Evolutionary conservation across 257 asterid genomes (phyloP).

Genomic region (Lycium ferocissimum): DNA sequence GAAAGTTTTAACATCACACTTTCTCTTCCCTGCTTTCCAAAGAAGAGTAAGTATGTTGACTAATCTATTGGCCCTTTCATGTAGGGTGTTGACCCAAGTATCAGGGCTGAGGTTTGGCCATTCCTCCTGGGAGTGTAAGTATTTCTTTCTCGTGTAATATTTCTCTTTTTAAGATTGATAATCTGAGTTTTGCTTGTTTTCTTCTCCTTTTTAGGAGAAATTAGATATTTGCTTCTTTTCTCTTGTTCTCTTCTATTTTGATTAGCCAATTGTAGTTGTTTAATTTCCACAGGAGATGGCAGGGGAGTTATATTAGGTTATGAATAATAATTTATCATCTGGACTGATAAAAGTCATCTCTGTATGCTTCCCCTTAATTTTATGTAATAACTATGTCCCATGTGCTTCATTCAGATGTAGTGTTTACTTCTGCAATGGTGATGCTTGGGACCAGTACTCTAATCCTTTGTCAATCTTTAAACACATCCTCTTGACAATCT

Average conservation of each 20-base stretch:
- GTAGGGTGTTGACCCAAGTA: conserved; percentile 92
- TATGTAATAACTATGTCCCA: conserved; percentile 1
- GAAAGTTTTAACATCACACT: not conserved
- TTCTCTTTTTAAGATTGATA: not conserved
- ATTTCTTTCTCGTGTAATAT: conserved; percentile 30
- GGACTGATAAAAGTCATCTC: not conserved
- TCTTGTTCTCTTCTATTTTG: conserved; percentile 8
- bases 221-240: not conserved
- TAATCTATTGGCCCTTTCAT: conserved; percentile 32
- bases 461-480: not conserved
- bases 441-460: not conserved
- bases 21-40: conserved; percentile 21
- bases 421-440: not conserved
- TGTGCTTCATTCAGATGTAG: conserved; percentile 21
- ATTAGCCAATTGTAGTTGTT: not conserved
- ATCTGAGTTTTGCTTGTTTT: not conserved
- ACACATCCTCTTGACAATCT: not conserved
- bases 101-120: conserved; percentile 93
- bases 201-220: not conserved
- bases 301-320: not conserved
- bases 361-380: not conserved
- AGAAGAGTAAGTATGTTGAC: not conserved
- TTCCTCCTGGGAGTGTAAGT: conserved; percentile 98
- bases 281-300: not conserved
- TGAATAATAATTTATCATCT: conserved; percentile 15